Evolutionary conservation across 176 grass and related monocot genomes (phyloP).

Genomic region (Carex kokanica): DNA sequence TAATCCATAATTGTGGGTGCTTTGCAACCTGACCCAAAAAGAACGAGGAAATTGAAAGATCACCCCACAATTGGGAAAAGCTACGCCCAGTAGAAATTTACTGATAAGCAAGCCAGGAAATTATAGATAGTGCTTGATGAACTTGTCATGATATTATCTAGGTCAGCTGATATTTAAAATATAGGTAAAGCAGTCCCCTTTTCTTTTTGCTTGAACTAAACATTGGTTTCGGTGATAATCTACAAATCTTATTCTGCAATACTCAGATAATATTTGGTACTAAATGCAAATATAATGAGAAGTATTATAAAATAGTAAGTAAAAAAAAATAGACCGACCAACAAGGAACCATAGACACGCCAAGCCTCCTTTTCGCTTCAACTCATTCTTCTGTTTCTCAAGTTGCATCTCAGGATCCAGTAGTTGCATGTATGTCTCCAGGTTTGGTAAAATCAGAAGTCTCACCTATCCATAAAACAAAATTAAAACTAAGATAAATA

Average conservation of each 20-base stretch:
- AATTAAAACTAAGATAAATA: slow-evolving; percentile 8
- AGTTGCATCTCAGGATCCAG: slow-evolving; percentile 84
- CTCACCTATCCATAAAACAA: slow-evolving; percentile 49
- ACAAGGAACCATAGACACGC: slow-evolving; percentile 78
- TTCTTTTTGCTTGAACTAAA: neutral
- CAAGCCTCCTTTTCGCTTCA: slow-evolving; percentile 96
- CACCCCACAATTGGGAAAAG: neutral
- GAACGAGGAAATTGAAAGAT: neutral
- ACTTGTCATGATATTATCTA: neutral
- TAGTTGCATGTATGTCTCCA: slow-evolving; percentile 79
- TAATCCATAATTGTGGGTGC: neutral
- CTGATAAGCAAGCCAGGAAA: neutral
- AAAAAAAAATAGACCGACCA: slow-evolving; percentile 43
- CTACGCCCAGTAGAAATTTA: neutral
- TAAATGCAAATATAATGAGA: neutral
- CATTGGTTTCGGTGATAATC: neutral
- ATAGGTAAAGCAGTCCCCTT: neutral
- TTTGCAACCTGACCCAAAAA: neutral
- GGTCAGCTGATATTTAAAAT: neutral
- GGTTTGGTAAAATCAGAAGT: slow-evolving; percentile 79
- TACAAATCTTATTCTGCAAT: neutral
- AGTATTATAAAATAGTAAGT: slow-evolving; percentile 1
- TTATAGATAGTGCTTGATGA: neutral
- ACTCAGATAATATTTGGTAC: neutral
- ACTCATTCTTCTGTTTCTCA: slow-evolving; percentile 89